phyloP scores from a whole-genome alignment of 2,329 filamentous ascomycete genomes.

The Venturia effusa region DNA sequence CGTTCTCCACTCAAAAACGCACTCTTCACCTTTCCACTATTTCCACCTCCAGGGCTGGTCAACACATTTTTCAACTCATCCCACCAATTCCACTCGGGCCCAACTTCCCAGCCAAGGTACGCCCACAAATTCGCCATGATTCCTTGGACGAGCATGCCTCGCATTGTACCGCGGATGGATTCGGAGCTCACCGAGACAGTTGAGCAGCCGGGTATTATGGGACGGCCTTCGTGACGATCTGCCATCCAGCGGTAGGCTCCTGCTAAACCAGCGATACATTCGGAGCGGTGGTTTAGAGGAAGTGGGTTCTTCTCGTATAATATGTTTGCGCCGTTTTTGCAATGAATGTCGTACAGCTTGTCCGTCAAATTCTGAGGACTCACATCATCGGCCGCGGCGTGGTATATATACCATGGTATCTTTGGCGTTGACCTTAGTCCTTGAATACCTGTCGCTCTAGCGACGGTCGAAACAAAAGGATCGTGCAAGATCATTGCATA shows the following conservation, averaged over 20 bases:
- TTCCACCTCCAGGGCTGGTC: background rate
- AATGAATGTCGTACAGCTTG: background rate
- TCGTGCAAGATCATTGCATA: background rate
- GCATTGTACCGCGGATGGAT: conserved; percentile 3
- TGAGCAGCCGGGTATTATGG: conserved; percentile 3
- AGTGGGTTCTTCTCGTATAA: conserved; percentile 8
- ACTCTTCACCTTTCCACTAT: background rate
- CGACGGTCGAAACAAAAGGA: background rate
- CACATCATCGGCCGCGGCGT: conserved; percentile 5
- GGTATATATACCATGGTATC: conserved; percentile 10
- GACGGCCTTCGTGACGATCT: conserved; percentile 7
- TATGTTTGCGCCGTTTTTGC: conserved; percentile 6
- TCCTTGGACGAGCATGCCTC: background rate
- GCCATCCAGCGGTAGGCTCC: conserved; percentile 10
- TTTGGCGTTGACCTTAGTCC: conserved; percentile 8
- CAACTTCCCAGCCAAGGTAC: conserved; percentile 8
- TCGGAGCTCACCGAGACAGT: background rate
- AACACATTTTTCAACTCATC: background rate
- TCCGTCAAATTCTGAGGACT: conserved; percentile 4
- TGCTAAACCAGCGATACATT: conserved; percentile 4
- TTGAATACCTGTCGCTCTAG: background rate
- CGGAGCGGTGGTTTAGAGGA: conserved; percentile 2
- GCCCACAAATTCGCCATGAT: background rate
- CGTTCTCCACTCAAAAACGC: background rate
- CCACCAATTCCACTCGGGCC: conserved; percentile 4